Percentiles rank a stretch among this genome's conserved stretches.
phyloP scores from a whole-genome alignment of 75 land plant species.

The Pinus albicaulis region DNA sequence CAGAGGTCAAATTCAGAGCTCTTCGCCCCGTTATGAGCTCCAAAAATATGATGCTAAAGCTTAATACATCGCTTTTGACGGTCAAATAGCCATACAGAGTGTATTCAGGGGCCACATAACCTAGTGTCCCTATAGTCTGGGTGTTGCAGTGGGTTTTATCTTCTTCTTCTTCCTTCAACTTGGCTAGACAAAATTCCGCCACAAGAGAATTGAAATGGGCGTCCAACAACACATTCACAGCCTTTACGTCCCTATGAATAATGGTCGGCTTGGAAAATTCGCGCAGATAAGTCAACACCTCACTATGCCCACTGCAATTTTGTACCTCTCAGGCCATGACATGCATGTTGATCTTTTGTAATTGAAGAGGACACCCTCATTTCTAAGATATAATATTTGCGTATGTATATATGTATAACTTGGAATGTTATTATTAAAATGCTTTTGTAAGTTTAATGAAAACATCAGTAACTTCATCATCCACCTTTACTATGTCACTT shows the following conservation, averaged over 20 bases:
- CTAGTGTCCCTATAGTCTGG: not conserved
- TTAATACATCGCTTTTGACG: constrained; percentile 9
- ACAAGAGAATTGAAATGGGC: constrained; percentile 23
- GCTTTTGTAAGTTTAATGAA: too few relatives aligned
- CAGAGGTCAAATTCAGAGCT: not conserved
- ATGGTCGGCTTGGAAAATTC: constrained; percentile 30
- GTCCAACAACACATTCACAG: constrained; percentile 35
- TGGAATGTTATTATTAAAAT: too few relatives aligned
- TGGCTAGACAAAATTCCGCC: constrained; percentile 45
- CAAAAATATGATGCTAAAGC: constrained; percentile 11
- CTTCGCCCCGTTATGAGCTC: not conserved
- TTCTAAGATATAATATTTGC: too few relatives aligned
- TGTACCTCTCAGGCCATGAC: not conserved
- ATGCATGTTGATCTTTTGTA: too few relatives aligned
- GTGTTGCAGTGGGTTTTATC: not conserved
- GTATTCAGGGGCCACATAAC: constrained; percentile 24
- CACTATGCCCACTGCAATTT: constrained; percentile 30
- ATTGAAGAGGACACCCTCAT: not conserved
- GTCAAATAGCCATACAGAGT: constrained; percentile 10
- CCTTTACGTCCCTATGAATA: constrained; percentile 41
- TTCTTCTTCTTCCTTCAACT: not conserved
- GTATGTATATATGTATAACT: too few relatives aligned
- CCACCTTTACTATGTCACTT: not conserved
- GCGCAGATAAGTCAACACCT: constrained; percentile 33
- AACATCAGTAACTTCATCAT: not conserved